Percentiles rank a stretch among this genome's conserved stretches.
Conservation (phyloP, 2,329 filamentous ascomycete species). For the Huntiella moniliformis region DNA sequence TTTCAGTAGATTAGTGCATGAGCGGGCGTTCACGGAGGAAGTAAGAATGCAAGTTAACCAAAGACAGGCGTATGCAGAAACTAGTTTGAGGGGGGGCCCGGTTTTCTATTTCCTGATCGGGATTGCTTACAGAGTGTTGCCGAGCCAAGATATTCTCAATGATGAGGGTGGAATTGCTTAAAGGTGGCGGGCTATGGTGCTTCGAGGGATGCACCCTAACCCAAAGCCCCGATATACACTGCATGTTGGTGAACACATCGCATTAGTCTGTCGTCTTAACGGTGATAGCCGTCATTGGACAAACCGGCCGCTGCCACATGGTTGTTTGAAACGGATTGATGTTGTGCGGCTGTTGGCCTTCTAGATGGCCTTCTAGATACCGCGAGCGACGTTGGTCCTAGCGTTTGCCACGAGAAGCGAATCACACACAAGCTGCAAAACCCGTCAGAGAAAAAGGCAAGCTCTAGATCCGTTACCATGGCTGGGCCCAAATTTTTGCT, state of each 20-base stretch:
- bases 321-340: too few species aligned
- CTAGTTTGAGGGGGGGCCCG: slow-evolving; percentile 1
- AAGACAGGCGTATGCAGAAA: background rate
- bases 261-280: too few species aligned
- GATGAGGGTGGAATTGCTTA: too few species aligned
- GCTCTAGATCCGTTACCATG: background rate
- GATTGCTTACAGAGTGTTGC: background rate
- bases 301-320: too few species aligned
- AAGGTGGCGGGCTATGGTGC: too few species aligned
- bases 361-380: background rate
- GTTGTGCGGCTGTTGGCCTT: too few species aligned
- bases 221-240: too few species aligned
- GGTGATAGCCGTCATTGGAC: too few species aligned
- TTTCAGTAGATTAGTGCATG: background rate
- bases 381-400: background rate
- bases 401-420: background rate
- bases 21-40: background rate
- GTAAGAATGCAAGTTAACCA: background rate
- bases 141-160: too few species aligned
- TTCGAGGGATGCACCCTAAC: too few species aligned
- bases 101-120: slow-evolving; percentile 8
- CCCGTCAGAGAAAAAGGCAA: slow-evolving; percentile 1
- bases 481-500: background rate
- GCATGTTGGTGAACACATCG: background rate
- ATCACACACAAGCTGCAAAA: background rate